Conservation (phyloP, 1,284 basidiomycete genomes). For the Sporisorium sorghi region DNA sequence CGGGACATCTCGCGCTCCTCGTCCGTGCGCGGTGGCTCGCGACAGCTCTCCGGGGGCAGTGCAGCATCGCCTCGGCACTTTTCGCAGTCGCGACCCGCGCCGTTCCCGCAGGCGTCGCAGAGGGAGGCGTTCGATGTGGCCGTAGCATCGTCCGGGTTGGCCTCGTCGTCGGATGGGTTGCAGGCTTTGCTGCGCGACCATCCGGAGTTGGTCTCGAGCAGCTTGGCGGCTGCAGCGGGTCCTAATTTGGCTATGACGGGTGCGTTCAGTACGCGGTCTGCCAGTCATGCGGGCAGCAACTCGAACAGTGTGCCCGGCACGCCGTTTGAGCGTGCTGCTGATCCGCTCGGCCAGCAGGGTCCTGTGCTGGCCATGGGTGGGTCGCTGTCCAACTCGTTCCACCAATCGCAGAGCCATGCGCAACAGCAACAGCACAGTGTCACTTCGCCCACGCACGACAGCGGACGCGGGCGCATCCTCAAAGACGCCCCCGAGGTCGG, state of each 20-base stretch:
- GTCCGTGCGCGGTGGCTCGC: conserved; percentile 21
- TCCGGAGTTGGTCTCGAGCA: conserved; percentile 64
- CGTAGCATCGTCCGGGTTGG: conserved; percentile 59
- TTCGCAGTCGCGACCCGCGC: conserved; percentile 52
- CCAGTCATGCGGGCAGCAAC: conserved; percentile 44
- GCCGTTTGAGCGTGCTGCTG: conserved; percentile 26
- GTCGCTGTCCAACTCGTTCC: conserved; percentile 46
- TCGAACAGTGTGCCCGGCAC: conserved; percentile 45
- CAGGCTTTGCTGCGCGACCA: conserved; percentile 67
- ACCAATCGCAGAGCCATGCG: conserved; percentile 19
- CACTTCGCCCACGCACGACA: conserved; percentile 19
- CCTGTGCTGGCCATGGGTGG: conserved; percentile 33
- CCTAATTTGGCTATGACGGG: conserved; percentile 47
- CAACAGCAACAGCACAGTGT: conserved; percentile 26
- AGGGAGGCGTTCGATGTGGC: conserved; percentile 58
- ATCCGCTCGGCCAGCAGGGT: conserved; percentile 17
- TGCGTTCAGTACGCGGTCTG: conserved; percentile 39
- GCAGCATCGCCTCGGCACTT: conserved; percentile 49
- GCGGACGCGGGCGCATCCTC: conserved; percentile 41
- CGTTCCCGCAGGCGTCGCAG: conserved; percentile 53
- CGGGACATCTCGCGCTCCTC: conserved; percentile 33
- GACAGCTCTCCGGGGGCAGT: conserved; percentile 31
- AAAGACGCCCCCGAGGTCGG: conserved; percentile 49
- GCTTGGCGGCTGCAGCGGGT: conserved; percentile 62
- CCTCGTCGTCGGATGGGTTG: conserved; percentile 60